phyloP scores from a whole-genome alignment of 1,284 basidiomycete genomes.

The Quambalaria eucalypti region DNA sequence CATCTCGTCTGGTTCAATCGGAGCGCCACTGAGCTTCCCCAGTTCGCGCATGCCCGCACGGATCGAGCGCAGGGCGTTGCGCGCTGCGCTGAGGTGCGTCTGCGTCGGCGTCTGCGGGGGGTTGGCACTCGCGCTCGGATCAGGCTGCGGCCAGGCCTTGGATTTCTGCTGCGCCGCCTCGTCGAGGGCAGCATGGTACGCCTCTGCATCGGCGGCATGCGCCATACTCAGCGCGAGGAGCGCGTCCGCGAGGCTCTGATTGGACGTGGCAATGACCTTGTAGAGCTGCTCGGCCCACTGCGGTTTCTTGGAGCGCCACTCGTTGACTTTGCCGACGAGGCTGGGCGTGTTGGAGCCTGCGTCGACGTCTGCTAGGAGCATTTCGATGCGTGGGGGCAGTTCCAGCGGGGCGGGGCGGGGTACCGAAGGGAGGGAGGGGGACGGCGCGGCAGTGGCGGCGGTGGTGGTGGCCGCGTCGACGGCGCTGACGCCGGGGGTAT shows the following conservation, averaged over 20 bases:
- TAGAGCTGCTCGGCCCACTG: constrained; percentile 43
- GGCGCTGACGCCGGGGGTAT: background rate
- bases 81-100: constrained; percentile 22
- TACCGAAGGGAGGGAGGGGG: background rate
- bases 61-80: constrained; percentile 56
- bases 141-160: constrained; percentile 18
- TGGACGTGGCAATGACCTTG: constrained; percentile 32
- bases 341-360: constrained; percentile 43
- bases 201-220: constrained; percentile 18
- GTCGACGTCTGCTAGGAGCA: constrained; percentile 44
- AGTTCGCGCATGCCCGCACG: constrained; percentile 76
- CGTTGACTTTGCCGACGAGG: constrained; percentile 38
- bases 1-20: constrained; percentile 86
- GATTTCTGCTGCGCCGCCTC: constrained; percentile 35
- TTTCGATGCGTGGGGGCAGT: constrained; percentile 34
- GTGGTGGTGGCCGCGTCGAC: no score
- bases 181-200: constrained; percentile 35
- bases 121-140: constrained; percentile 5
- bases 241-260: constrained; percentile 36
- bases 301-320: constrained; percentile 34
- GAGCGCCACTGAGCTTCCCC: constrained; percentile 68
- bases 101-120: constrained; percentile 3
- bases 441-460: background rate
- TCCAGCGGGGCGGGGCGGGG: constrained; percentile 30
- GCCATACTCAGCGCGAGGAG: constrained; percentile 29